These are phyloP conservation scores for Emergomyces africanus DNA, from an alignment of 2,329 filamentous ascomycete species.

Conservation along the genomic window DNA sequence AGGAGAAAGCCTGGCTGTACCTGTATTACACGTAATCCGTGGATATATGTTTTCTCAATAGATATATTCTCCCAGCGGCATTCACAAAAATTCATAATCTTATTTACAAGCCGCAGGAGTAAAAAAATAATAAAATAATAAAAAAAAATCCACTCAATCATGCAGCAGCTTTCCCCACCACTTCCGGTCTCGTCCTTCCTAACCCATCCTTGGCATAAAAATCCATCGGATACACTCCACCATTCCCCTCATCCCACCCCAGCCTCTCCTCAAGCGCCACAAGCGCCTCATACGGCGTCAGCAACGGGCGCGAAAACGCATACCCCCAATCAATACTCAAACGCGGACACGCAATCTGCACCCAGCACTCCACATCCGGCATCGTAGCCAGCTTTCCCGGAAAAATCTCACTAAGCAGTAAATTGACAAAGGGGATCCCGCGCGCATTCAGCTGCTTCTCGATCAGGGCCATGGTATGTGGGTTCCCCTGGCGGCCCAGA, in stretches of 20 bases:
- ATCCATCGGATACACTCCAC: constrained; percentile 86
- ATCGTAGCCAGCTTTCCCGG: constrained; percentile 91
- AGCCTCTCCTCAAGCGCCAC: constrained; percentile 71
- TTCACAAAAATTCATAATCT: background rate
- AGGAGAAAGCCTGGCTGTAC: background rate
- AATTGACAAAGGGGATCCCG: constrained; percentile 69
- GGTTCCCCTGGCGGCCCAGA: constrained; percentile 87
- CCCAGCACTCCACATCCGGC: constrained; percentile 92
- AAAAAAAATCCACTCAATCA: background rate
- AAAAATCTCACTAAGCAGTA: constrained; percentile 90
- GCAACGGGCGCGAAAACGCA: constrained; percentile 73
- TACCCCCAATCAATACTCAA: constrained; percentile 99
- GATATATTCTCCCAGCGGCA: background rate
- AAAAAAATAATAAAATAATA: too few species aligned
- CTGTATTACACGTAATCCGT: too few species aligned
- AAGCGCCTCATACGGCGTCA: constrained; percentile 92
- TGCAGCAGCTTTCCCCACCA: constrained; percentile 5
- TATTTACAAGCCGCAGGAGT: background rate
- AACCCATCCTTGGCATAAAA: constrained; percentile 90
- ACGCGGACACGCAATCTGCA: constrained; percentile 93
- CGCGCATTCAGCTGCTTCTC: constrained; percentile 59
- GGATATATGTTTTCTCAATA: too few species aligned
- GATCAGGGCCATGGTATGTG: constrained; percentile 78
- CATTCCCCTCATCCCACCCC: constrained; percentile 52
- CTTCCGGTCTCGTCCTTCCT: constrained; percentile 55